Evolutionary conservation across 352 stramenopile genomes (phyloP).

Genomic region (Synura sp.): DNA sequence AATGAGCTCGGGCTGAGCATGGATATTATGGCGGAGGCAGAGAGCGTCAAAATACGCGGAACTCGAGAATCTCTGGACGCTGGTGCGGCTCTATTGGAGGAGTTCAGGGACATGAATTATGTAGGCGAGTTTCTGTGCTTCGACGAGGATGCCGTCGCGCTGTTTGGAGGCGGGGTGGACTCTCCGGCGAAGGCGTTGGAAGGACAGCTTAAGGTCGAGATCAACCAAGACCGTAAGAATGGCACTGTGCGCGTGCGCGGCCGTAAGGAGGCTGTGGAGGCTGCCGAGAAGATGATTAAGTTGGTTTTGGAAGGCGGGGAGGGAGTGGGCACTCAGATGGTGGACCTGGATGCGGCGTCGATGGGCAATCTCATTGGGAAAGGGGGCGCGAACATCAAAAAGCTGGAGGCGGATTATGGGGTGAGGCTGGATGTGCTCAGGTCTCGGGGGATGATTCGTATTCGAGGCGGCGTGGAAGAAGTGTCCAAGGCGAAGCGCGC

Average conservation of each 20-base stretch:
- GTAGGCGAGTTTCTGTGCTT: not conserved
- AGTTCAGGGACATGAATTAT: not conserved
- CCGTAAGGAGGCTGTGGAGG: not conserved
- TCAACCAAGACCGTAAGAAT: not conserved
- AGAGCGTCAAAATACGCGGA: not conserved
- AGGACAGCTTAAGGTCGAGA: not conserved
- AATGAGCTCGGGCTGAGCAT: not conserved
- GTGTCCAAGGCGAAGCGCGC: no score
- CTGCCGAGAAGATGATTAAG: not conserved
- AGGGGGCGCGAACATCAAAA: not conserved
- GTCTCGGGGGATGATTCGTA: not conserved
- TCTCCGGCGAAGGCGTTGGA: not conserved
- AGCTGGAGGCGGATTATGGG: not conserved
- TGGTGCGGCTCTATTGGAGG: not conserved
- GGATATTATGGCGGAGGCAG: not conserved
- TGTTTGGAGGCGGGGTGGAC: not conserved
- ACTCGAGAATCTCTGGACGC: not conserved
- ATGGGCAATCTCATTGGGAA: not conserved
- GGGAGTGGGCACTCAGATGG: not conserved
- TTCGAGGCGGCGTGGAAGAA: no score
- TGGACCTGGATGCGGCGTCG: not conserved
- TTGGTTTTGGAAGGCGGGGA: not conserved
- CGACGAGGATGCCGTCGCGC: not conserved
- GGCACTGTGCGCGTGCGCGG: not conserved
- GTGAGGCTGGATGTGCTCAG: not conserved